phyloP scores from a whole-genome alignment of 2,329 filamentous ascomycete genomes.

The Alternaria triticina region DNA sequence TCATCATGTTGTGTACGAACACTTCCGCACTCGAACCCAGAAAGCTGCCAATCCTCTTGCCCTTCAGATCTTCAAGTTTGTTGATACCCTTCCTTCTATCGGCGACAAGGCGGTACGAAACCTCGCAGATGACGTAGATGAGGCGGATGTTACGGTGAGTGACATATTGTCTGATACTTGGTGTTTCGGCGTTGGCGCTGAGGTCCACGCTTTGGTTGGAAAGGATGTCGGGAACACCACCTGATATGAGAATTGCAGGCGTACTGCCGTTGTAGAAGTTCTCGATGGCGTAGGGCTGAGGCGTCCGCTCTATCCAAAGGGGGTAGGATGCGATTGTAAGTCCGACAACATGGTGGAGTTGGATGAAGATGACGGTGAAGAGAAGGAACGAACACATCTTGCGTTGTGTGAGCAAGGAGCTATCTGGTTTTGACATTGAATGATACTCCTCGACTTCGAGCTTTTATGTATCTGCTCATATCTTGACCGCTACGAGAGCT shows the following conservation, averaged over 20 bases:
- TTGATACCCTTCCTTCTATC: constrained; percentile 22
- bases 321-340: constrained; percentile 25
- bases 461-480: neutral
- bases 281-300: constrained; percentile 33
- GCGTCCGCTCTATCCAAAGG: constrained; percentile 36
- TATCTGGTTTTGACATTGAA: neutral
- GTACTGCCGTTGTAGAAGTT: neutral
- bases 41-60: constrained; percentile 33
- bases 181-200: constrained; percentile 39
- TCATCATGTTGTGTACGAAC: constrained; percentile 30
- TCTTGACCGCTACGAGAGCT: neutral
- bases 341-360: neutral
- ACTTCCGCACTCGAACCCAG: constrained; percentile 18
- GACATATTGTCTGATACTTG: constrained; percentile 32
- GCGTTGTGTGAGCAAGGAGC: neutral
- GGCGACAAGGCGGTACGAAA: constrained; percentile 34
- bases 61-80: constrained; percentile 28
- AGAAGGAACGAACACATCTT: neutral
- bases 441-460: neutral
- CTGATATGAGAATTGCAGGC: neutral
- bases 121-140: constrained; percentile 38
- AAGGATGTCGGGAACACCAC: constrained; percentile 28
- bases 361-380: neutral
- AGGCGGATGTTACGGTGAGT: constrained; percentile 32
- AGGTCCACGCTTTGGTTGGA: constrained; percentile 30